Evolutionary conservation across 768 basidiomycete species (phyloP), one percentile per base, ranked within the genome.

Genomic region (Phanerodontia chrysosporium): DNA sequence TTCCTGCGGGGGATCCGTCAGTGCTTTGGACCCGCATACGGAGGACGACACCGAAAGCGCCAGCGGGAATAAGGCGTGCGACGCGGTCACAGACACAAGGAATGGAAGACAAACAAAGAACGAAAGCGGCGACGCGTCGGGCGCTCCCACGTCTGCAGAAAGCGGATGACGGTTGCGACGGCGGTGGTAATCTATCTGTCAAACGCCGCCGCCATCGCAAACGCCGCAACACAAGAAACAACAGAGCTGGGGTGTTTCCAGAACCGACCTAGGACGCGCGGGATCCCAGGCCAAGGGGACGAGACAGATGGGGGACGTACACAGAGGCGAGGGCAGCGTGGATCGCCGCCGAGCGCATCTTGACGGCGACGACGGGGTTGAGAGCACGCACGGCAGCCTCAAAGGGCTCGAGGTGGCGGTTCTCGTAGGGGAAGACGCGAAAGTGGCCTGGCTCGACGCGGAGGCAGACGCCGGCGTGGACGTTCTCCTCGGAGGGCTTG

Each of bases 351-450:
- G 82, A 87, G 54, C 90, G 81, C 35, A 90, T 75, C 71, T 93
- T 92, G 65, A 92, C 87, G 0, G 89, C 89, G 55, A 94, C 89
- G 24, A 91, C 84, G 3, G 93, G 91, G 64, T 95, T 95, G 60
- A 95, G 76, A 30, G 71, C 68, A 22, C 83, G 78, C 32, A 94
- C 79, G 6, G 92, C 91, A 3, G 83, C 85, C 73, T 92, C 92
- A 64, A 95, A 95, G 8, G 90, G 89, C 8, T 80, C 84, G 32
- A 95, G 79, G 65, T 79, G 87, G 21, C 78, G 79, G 69, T 92
- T 92, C 69, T 93, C 89, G 65, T 92, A 92, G 7, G 92, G 92
- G 67, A 92, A 95, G 32, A 89, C 83, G 28, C 92, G 83, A 71
- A 88, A 92, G 60, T 81, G 78, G 46, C 85, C 85, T 10, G 82